Evolutionary conservation across 768 basidiomycete species (phyloP).

Genomic region (Tylopilus cervinicoccineus): DNA sequence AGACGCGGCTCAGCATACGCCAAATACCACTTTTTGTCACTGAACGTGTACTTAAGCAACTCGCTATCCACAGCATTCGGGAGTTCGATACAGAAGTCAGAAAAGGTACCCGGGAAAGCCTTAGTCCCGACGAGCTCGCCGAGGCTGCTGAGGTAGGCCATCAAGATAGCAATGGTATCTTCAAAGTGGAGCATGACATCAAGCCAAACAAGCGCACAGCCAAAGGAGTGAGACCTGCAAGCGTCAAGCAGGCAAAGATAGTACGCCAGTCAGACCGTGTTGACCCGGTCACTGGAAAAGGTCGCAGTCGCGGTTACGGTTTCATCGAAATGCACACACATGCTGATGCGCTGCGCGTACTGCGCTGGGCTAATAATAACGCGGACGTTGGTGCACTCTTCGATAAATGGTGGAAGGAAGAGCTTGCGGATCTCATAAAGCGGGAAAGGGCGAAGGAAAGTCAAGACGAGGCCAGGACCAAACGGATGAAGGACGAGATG

Average conservation of each 20-base stretch:
- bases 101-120: conserved; percentile 48
- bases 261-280: conserved; percentile 87
- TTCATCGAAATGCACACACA: conserved; percentile 90
- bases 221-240: conserved; percentile 33
- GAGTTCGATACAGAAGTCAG: conserved; percentile 79
- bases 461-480: conserved; percentile 48
- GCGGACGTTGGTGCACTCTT: conserved; percentile 59
- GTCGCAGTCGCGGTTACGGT: conserved; percentile 90
- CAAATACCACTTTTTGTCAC: conserved; percentile 89
- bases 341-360: conserved; percentile 83
- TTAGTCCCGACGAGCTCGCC: conserved; percentile 70
- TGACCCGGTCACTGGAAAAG: conserved; percentile 82
- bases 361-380: conserved; percentile 96
- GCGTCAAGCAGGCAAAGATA: conserved; percentile 89
- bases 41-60: conserved; percentile 84
- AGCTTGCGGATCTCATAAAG: conserved; percentile 56
- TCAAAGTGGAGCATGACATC: conserved; percentile 21
- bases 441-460: conserved; percentile 46
- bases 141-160: conserved; percentile 36
- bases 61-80: conserved; percentile 77
- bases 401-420: conserved; percentile 82
- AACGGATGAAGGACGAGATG: conserved; percentile 57
- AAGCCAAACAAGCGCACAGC: conserved; percentile 24
- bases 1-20: conserved; percentile 89
- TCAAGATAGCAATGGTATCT: conserved; percentile 24